Evolutionary conservation across 1,284 basidiomycete species (phyloP).

Genomic region (Papiliotrema flavescens): DNA sequence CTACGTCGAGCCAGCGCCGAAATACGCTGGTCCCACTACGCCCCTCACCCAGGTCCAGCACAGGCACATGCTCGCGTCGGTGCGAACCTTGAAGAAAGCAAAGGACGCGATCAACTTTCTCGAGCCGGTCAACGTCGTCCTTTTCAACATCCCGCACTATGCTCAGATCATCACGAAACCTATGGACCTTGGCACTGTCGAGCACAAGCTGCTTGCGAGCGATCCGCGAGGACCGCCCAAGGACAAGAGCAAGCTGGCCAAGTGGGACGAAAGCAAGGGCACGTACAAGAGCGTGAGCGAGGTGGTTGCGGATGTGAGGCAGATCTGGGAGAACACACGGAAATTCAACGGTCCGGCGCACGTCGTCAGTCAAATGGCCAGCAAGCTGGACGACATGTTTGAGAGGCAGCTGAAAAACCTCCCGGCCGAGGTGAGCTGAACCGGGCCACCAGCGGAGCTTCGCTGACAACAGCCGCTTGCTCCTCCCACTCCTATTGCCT

Average conservation of each 20-base stretch:
- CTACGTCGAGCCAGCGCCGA: conserved; percentile 38
- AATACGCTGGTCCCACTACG: conserved; percentile 37
- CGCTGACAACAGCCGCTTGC: conserved; percentile 2
- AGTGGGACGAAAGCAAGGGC: conserved; percentile 56
- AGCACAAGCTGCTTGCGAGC: conserved; percentile 75
- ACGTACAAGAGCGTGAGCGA: conserved; percentile 71
- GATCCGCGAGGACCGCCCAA: conserved; percentile 57
- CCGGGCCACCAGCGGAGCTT: neutral
- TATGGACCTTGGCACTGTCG: conserved; percentile 94
- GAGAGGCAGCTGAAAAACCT: conserved; percentile 81
- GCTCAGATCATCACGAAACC: conserved; percentile 79
- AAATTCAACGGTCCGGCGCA: conserved; percentile 93
- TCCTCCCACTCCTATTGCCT: conserved; percentile 13
- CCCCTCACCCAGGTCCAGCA: conserved; percentile 59
- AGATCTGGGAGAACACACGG: conserved; percentile 83
- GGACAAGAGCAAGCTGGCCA: conserved; percentile 57
- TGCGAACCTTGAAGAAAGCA: conserved; percentile 80
- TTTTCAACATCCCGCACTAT: conserved; percentile 89
- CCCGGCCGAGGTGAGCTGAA: conserved; percentile 60
- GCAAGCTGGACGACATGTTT: conserved; percentile 76
- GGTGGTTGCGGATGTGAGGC: conserved; percentile 74
- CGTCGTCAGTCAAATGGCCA: conserved; percentile 71
- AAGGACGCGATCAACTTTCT: conserved; percentile 81
- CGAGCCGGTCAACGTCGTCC: conserved; percentile 84
- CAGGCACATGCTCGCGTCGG: conserved; percentile 72